phyloP scores from a whole-genome alignment of 2,329 filamentous ascomycete species.

The Capronia epimyces region DNA sequence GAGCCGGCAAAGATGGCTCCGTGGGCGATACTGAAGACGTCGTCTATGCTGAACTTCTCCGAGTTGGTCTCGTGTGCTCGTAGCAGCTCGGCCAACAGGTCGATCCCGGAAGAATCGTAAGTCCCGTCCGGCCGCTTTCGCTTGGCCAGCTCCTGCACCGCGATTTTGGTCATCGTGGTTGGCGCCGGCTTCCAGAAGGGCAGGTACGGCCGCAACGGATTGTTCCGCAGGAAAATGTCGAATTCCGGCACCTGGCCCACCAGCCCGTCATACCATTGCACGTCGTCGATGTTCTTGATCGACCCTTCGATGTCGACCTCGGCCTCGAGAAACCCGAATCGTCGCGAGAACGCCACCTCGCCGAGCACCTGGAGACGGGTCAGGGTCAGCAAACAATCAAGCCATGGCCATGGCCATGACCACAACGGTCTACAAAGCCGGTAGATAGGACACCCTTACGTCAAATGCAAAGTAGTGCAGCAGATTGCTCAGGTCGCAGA shows the following conservation, averaged over 20 bases:
- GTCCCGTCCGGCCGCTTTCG: slow-evolving; percentile 33
- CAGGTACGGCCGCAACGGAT: slow-evolving; percentile 45
- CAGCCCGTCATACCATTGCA: slow-evolving; percentile 31
- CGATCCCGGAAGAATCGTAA: slow-evolving; percentile 29
- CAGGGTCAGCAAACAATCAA: not conserved
- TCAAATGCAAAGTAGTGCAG: slow-evolving; percentile 38
- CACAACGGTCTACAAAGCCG: not conserved
- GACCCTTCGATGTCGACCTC: slow-evolving; percentile 48
- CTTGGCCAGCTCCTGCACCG: slow-evolving; percentile 23
- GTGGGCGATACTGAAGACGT: slow-evolving; percentile 54
- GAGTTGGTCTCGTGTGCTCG: slow-evolving; percentile 50
- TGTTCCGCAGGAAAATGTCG: slow-evolving; percentile 46
- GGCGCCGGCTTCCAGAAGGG: slow-evolving; percentile 40
- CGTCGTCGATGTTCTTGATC: slow-evolving; percentile 50
- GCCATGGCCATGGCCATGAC: not conserved
- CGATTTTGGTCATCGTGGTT: slow-evolving; percentile 37
- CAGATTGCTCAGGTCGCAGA: slow-evolving; percentile 42
- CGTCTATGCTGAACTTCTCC: slow-evolving; percentile 46
- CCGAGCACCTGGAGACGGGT: slow-evolving; percentile 26
- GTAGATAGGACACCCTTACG: slow-evolving; percentile 34
- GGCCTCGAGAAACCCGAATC: slow-evolving; percentile 49
- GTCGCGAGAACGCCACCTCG: slow-evolving; percentile 38
- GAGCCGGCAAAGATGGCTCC: slow-evolving; percentile 50
- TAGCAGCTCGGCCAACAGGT: slow-evolving; percentile 50
- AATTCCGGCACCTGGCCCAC: slow-evolving; percentile 39